Conservation (phyloP, 768 basidiomycete species). For the Boletus subparvulus region DNA sequence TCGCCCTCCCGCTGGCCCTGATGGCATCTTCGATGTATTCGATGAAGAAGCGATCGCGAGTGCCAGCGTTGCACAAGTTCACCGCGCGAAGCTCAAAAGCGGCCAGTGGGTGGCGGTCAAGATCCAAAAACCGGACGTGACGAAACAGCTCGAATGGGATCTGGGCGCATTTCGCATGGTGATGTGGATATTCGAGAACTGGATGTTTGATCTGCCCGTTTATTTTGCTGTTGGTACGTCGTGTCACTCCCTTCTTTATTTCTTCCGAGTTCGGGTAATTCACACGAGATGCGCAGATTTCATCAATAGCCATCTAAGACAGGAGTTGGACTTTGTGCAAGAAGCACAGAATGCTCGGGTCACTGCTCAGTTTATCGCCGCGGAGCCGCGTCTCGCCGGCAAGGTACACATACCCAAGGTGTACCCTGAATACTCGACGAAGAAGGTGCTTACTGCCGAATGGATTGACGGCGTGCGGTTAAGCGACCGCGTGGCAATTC, state of each 20-base stretch:
- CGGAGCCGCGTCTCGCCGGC: constrained; percentile 66
- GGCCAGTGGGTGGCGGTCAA: constrained; percentile 87
- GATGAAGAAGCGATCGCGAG: constrained; percentile 77
- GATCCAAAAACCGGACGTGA: constrained; percentile 86
- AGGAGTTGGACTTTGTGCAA: constrained; percentile 77
- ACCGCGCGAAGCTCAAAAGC: constrained; percentile 61
- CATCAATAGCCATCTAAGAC: constrained; percentile 75
- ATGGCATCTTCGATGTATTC: constrained; percentile 77
- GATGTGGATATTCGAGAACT: constrained; percentile 78
- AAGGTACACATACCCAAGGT: constrained; percentile 80
- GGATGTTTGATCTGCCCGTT: constrained; percentile 83
- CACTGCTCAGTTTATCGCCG: constrained; percentile 65
- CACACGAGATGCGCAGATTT: constrained; percentile 49
- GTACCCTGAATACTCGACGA: constrained; percentile 68
- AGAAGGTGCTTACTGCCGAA: constrained; percentile 79
- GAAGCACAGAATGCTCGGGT: constrained; percentile 77
- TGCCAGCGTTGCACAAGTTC: constrained; percentile 92
- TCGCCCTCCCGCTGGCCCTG: constrained; percentile 59
- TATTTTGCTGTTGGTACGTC: constrained; percentile 73
- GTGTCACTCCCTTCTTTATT: neutral
- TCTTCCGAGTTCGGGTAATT: neutral
- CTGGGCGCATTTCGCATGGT: constrained; percentile 65
- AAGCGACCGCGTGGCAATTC: constrained; percentile 59
- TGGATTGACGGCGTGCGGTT: constrained; percentile 81
- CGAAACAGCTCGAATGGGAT: constrained; percentile 85